Evolutionary conservation across 768 basidiomycete genomes (phyloP).

Genomic region (Hysterangium stoloniferum): DNA sequence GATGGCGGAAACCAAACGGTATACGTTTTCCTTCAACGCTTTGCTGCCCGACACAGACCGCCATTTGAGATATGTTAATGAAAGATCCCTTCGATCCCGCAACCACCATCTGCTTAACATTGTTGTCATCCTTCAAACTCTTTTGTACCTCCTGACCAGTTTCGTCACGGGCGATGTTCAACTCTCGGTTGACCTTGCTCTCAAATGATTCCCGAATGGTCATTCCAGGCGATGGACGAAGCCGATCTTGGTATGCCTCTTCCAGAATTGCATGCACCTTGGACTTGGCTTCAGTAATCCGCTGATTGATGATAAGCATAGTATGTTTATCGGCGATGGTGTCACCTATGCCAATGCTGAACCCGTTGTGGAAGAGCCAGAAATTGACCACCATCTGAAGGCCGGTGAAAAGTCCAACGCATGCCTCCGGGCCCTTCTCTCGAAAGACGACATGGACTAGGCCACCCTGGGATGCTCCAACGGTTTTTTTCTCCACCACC

Average conservation of each 20-base stretch:
- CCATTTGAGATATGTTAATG: conserved; percentile 99
- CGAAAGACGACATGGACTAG: conserved; percentile 95
- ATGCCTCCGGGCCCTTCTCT: conserved; percentile 92
- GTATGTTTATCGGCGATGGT: conserved; percentile 89
- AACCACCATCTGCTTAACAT: conserved; percentile 99
- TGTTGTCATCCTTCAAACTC: conserved; percentile 97
- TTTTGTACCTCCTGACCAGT: conserved; percentile 97
- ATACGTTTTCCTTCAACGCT: conserved; percentile 97
- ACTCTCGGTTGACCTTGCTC: conserved; percentile 79
- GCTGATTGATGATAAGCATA: conserved; percentile 79
- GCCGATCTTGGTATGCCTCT: conserved; percentile 74
- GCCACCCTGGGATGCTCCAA: conserved; percentile 91
- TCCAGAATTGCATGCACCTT: conserved; percentile 75
- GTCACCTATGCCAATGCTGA: conserved; percentile 98
- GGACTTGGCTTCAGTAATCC: conserved; percentile 73
- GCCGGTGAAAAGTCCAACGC: conserved; percentile 84
- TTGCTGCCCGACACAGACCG: conserved; percentile 97
- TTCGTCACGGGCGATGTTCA: conserved; percentile 91
- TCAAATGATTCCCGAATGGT: conserved; percentile 99
- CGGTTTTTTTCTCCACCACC: conserved; percentile 98
- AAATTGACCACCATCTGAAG: conserved; percentile 95
- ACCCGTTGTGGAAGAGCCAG: conserved; percentile 98
- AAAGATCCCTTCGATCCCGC: conserved; percentile 98
- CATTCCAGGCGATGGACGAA: conserved; percentile 94
- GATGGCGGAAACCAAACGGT: conserved; percentile 96